Conservation (phyloP, 768 basidiomycete genomes). For the Phylloporus rhodoxanthus region DNA sequence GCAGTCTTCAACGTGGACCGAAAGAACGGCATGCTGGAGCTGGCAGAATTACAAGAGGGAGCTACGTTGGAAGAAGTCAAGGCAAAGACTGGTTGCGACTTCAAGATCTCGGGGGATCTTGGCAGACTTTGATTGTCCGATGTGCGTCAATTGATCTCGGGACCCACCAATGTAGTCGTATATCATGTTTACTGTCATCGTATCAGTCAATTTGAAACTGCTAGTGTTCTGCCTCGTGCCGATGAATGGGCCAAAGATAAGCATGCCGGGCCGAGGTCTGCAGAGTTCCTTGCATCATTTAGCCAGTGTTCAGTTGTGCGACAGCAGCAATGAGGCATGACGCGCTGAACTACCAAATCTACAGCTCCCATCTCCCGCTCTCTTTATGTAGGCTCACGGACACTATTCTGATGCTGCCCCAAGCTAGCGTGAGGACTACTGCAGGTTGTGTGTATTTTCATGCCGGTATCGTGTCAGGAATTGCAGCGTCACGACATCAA, state of each 20-base stretch:
- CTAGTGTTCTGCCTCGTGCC: neutral
- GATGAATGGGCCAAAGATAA: constrained; percentile 1
- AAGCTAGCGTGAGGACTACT: constrained; percentile 3
- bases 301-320: too few species aligned
- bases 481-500: constrained; percentile 2
- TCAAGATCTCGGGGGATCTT: constrained; percentile 52
- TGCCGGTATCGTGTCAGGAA: neutral
- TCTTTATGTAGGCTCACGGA: neutral
- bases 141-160: constrained; percentile 1
- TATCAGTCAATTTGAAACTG: neutral
- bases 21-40: constrained; percentile 57
- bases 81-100: constrained; percentile 83
- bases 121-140: constrained; percentile 38
- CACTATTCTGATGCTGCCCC: constrained; percentile 4
- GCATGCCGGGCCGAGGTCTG: too few species aligned
- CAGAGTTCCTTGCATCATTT: too few species aligned
- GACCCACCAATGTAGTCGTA: constrained; percentile 7
- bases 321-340: too few species aligned
- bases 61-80: constrained; percentile 77
- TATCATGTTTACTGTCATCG: neutral
- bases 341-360: neutral
- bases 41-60: constrained; percentile 83
- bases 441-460: constrained; percentile 1
- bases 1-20: constrained; percentile 88
- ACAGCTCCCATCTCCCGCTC: neutral